Conservation (phyloP, 306 rosid genomes). For the Acmispon strigosus region DNA sequence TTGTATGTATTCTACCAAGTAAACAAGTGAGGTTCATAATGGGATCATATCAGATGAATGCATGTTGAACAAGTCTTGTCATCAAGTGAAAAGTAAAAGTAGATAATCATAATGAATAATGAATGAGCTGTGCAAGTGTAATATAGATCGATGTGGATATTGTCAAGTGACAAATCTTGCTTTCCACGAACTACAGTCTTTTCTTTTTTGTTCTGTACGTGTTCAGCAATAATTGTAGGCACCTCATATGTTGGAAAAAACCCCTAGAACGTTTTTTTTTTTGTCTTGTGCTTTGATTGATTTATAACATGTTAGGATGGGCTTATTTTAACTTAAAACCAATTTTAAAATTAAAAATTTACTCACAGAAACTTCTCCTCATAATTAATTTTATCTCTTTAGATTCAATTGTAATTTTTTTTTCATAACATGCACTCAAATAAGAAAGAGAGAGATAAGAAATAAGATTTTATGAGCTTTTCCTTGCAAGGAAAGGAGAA, state of each 20-base stretch:
- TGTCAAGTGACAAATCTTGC: background rate
- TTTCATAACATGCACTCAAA: no score
- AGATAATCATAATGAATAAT: background rate
- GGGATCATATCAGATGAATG: background rate
- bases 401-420: no score
- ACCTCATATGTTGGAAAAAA: background rate
- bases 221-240: constrained; percentile 2
- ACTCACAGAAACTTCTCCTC: no score
- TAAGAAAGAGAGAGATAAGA: no score
- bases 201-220: background rate
- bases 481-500: no score
- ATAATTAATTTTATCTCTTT: no score
- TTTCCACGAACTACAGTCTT: background rate
- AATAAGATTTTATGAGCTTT: no score
- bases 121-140: background rate
- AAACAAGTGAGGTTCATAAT: background rate
- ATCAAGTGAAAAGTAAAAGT: background rate
- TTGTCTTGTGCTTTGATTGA: background rate
- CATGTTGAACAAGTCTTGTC: background rate
- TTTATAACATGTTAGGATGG: no score
- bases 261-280: background rate
- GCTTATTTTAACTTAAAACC: no score
- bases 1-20: background rate
- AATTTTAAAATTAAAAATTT: no score
- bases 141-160: background rate